A percentile compares a stretch with the other conserved stretches of the same genome.
Conservation (phyloP, 2,329 filamentous ascomycete genomes). For the Botrytis hyacinthi region DNA sequence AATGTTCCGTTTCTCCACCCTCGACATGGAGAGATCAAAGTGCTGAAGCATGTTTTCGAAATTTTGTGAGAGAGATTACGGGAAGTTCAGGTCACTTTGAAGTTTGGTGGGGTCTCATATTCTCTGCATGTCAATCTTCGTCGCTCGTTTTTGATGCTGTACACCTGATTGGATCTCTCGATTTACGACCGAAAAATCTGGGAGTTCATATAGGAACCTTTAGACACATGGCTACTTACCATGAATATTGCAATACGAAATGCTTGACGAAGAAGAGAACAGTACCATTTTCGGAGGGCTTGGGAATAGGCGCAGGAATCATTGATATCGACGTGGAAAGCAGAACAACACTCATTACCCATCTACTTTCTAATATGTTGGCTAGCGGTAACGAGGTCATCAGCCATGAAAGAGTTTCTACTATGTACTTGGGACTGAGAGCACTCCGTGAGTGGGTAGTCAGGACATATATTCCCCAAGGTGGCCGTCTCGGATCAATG, state of each 20-base stretch:
- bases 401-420: conserved; percentile 2
- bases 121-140: conserved; percentile 10
- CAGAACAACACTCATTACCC: conserved; percentile 10
- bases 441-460: background rate
- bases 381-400: background rate
- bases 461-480: conserved; percentile 8
- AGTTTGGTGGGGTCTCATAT: conserved; percentile 13
- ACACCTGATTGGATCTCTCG: conserved; percentile 19
- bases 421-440: conserved; percentile 12
- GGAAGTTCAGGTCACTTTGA: conserved; percentile 4
- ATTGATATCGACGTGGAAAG: conserved; percentile 12
- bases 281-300: background rate
- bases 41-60: conserved; percentile 13
- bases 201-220: conserved; percentile 28
- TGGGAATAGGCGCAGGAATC: background rate
- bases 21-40: background rate
- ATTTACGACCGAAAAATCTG: conserved; percentile 19
- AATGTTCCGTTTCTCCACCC: background rate
- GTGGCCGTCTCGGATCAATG: conserved; percentile 4
- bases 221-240: conserved; percentile 27
- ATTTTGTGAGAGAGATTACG: conserved; percentile 16
- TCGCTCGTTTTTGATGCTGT: conserved; percentile 7
- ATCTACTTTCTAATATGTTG: conserved; percentile 15
- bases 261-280: conserved; percentile 23
- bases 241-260: conserved; percentile 29